These are phyloP conservation scores for Clarireedia homoeocarpa DNA, from an alignment of 2,329 filamentous ascomycete genomes.

Conservation along the genomic window DNA sequence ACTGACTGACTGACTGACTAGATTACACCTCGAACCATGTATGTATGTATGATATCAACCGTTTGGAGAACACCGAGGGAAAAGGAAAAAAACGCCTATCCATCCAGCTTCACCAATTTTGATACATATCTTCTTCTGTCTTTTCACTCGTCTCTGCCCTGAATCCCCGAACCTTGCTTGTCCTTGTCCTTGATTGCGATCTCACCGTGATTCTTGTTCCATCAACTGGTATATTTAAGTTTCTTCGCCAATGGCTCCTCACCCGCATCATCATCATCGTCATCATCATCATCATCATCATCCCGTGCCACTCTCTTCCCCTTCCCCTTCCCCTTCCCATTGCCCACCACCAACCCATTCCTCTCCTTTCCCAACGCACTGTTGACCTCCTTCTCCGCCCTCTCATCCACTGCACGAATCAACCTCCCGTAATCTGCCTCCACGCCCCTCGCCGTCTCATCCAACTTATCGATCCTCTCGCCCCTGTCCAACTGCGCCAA, in stretches of 20 bases:
- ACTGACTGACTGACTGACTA: too few relatives aligned
- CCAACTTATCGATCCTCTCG: conserved; percentile 65
- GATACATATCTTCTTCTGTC: not conserved
- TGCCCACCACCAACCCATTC: not conserved
- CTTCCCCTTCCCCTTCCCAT: conserved; percentile 5
- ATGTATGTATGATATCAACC: too few relatives aligned
- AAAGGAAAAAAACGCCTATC: too few relatives aligned
- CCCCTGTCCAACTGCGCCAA: conserved; percentile 60
- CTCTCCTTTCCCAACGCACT: not conserved
- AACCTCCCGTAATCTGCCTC: conserved; percentile 66
- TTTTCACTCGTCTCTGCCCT: not conserved
- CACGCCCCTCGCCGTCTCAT: conserved; percentile 59
- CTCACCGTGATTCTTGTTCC: not conserved
- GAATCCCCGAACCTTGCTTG: not conserved
- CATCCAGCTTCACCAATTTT: not conserved
- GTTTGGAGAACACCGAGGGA: too few relatives aligned
- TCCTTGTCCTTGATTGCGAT: not conserved
- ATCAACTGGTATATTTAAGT: conserved; percentile 10
- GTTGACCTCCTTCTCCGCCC: conserved; percentile 9
- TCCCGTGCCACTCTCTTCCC: conserved; percentile 18
- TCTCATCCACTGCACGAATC: conserved; percentile 32
- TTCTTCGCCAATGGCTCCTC: conserved; percentile 18
- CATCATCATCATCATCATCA: conserved; percentile 13
- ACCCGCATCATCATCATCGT: conserved; percentile 6
- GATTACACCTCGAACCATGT: too few relatives aligned